Evolutionary conservation across 805 yeast species (phyloP), one percentile per base, ranked within the genome.

Genomic region (Ogataea parapolymorpha): DNA sequence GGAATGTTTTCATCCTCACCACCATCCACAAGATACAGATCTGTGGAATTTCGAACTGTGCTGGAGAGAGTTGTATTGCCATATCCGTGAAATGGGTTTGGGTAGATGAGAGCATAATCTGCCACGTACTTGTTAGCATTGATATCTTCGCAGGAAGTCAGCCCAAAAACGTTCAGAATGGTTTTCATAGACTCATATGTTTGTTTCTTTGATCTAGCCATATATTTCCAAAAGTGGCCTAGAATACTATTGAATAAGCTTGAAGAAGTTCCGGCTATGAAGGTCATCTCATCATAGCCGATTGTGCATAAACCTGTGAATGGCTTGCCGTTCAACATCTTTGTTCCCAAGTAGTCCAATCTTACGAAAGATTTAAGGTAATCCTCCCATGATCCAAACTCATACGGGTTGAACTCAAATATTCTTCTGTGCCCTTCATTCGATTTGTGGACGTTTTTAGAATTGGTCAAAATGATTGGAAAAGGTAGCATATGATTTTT

Each of bases 321-420:
- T 0, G 80, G 65, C 9, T 42, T 46, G 0, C 85, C 85, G 33
- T 68, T 61, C 18, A 46, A 43, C 8, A 79, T 53, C 2, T 59
- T 40, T 0, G 83, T 65, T 0, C 87, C 87, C 20, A 81, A 55
- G 49, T 71, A 80, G 43, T 67, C 68, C 29, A 74, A 49, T n/a
- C 74, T 67, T 3, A 72, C 63, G 48, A 81, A 81, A 4, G 75
- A 63, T 26, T 66, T 59, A 25, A 74, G 48, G 29, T 58, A 57
- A 11, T 63, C 45, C 46, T 79, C 83, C 85, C 85, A 81, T 0
- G 83, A 77, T 0, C 87, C 87, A 63, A 80, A 80, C 42, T 81
- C 88, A 52, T 59, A 77, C 0, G 85, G 85, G 11, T 74, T 77
- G 48, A 81, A 73, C 56, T 81, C 87, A 46, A 79, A 71, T 2